A percentile compares a stretch with the other conserved stretches of the same genome.
Evolutionary conservation across 179 eudicot genomes (phyloP).

Genomic region (Silene vulgaris): DNA sequence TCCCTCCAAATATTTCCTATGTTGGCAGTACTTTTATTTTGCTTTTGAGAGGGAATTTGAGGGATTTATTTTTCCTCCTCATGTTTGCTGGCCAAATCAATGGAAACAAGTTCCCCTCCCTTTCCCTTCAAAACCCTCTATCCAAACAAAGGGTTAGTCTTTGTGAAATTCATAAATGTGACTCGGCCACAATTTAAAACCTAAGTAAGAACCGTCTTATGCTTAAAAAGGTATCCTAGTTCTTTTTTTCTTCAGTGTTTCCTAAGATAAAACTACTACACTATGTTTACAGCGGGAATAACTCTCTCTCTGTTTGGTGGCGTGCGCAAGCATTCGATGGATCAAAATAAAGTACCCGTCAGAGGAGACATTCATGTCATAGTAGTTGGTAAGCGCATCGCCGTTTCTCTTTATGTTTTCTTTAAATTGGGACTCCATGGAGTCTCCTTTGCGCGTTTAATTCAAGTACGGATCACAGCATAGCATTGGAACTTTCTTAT

Average conservation of each 20-base stretch:
- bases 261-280: conserved; percentile 16
- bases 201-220: not conserved
- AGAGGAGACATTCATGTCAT: conserved; percentile 95
- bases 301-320: conserved; percentile 85
- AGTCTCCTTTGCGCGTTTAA: not conserved
- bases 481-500: not conserved
- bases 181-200: not conserved
- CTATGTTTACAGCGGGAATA: conserved; percentile 66
- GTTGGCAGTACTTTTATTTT: not conserved
- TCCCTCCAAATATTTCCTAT: not conserved
- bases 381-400: conserved; percentile 61
- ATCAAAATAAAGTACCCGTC: conserved; percentile 95
- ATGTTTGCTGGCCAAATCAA: conserved; percentile 2
- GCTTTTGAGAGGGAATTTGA: not conserved
- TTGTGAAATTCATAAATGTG: not conserved
- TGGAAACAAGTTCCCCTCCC: not conserved
- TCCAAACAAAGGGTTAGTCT: not conserved
- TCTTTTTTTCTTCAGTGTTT: not conserved
- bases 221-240: not conserved
- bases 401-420: not conserved
- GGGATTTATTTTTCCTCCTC: not conserved
- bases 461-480: conserved; percentile 10
- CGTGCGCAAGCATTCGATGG: conserved; percentile 78
- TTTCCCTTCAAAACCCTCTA: not conserved
- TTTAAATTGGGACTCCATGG: conserved; percentile 8